These are phyloP conservation scores for Rhizophagus clarus DNA, from an alignment of 192 early-diverging fungal species.

Conservation along the genomic window DNA sequence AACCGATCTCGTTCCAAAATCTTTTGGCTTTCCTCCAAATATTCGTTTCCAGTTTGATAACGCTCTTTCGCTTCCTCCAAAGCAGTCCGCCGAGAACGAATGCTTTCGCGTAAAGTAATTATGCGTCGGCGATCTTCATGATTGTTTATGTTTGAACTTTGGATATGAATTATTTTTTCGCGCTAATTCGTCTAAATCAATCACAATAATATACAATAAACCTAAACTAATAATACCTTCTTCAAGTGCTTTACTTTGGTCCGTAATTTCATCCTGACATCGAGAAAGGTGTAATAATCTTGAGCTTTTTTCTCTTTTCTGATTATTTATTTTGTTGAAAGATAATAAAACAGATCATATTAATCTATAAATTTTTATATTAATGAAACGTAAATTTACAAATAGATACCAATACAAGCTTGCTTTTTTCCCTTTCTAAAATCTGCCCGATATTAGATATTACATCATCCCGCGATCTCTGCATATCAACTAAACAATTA, in stretches of 20 bases:
- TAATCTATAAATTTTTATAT: neutral
- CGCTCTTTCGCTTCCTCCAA: conserved; percentile 42
- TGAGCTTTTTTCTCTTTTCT: conserved; percentile 45
- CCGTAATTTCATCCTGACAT: conserved; percentile 41
- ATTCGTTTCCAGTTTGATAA: conserved; percentile 45
- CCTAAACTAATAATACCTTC: conserved; percentile 9
- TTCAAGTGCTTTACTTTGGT: conserved; percentile 46
- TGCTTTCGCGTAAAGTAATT: conserved; percentile 33
- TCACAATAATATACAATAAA: neutral
- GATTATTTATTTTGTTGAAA: neutral
- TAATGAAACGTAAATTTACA: neutral
- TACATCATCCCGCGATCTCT: conserved; percentile 45
- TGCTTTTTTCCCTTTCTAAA: conserved; percentile 39
- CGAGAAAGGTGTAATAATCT: conserved; percentile 39
- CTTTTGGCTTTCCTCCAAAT: conserved; percentile 48
- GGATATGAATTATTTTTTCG: neutral
- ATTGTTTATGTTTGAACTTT: conserved; percentile 14
- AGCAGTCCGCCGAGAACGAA: conserved; percentile 38
- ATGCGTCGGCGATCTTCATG: conserved; percentile 39
- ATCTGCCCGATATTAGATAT: conserved; percentile 44
- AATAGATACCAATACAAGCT: conserved; percentile 18
- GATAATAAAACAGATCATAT: neutral
- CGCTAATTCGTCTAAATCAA: neutral
- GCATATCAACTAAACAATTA: conserved; percentile 46
- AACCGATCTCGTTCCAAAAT: conserved; percentile 49